phyloP scores from a whole-genome alignment of 164 flowering plant genomes.

The Cinnamomum chago region DNA sequence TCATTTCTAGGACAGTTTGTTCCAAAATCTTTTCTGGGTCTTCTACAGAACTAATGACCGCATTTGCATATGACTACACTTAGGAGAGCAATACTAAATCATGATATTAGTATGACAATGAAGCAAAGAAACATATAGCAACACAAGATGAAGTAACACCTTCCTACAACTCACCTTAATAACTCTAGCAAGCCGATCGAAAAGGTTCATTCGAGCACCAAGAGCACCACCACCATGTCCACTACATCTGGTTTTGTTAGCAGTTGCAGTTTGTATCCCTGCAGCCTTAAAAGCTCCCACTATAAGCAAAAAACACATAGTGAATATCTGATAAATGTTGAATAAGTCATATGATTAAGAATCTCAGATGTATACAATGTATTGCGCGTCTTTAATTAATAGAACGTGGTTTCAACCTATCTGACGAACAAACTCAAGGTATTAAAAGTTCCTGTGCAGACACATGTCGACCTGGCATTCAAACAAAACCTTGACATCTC shows the following conservation, averaged over 20 bases:
- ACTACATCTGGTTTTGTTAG: conserved; percentile 29
- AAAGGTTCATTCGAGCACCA: conserved; percentile 70
- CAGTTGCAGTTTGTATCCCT: conserved; percentile 23
- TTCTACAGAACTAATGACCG: conserved; percentile 77
- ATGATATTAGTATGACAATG: background rate
- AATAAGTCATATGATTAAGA: background rate
- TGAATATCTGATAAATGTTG: background rate
- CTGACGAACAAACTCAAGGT: too few relatives aligned
- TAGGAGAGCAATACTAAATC: conserved; percentile 11
- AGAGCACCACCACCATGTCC: conserved; percentile 56
- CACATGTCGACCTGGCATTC: too few relatives aligned
- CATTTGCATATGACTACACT: conserved; percentile 88
- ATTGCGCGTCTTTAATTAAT: too few relatives aligned
- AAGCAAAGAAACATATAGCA: background rate
- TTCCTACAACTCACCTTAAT: conserved; percentile 47
- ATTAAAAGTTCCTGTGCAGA: too few relatives aligned
- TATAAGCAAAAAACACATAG: conserved; percentile 1
- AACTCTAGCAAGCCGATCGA: conserved; percentile 90
- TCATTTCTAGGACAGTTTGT: conserved; percentile 93
- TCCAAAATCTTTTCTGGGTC: conserved; percentile 97
- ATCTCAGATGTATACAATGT: too few relatives aligned
- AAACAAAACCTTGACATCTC: too few relatives aligned
- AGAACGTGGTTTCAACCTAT: too few relatives aligned
- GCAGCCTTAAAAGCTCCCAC: conserved; percentile 36
- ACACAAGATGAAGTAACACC: background rate